Evolutionary conservation across 106 monocot genomes (phyloP), one percentile per base, ranked within the genome.

Genomic region (Vanilla planifolia): DNA sequence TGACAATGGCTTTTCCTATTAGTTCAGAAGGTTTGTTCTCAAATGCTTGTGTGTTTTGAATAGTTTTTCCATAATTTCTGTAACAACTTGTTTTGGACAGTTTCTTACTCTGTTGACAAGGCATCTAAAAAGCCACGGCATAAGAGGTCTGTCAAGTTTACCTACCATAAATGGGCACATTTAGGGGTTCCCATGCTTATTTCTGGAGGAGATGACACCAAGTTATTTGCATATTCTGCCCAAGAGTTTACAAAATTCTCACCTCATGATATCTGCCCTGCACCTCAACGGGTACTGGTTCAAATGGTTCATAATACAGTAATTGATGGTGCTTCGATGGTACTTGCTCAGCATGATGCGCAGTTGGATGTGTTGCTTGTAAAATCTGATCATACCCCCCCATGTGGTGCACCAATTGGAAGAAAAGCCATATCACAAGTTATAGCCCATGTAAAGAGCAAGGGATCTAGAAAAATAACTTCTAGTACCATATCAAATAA

Each of bases 201-300:
- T 67, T 98, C 96, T 36, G 75, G 64, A 36, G 96, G 96, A 43
- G 96, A 98, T 75, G 96, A 98, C 60, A 70, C 88, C 33, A 98
- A 98, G 60, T 66, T 98, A 27, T 98, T 82, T 82, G 96, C 96
- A 29, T 98, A 91, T 67, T 91, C 96, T 46, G 79, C 81, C 15
- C 75, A 51, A 55, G 96, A 98, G 29, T 98, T 98, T 63, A 92
- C 91, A n/a, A 74, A 79, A 51, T 98, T 81, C 63, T 81, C 91
- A 27, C 96, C 96, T 57, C 96, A 98, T 73, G 91, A 98, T 55
- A 81, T 98, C 21, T 98, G 91, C 57, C 91, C 91, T 48, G 84
- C 88, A 55, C 96, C 96, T 57, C 96, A 98, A 67, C 80, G 81
- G 15, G 59, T 75, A 22, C 72, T 71, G 40, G 37, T 91, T 36